These are phyloP conservation scores for Neonectria neomacrospora DNA, from an alignment of 2,329 filamentous ascomycete genomes.

Conservation along the genomic window DNA sequence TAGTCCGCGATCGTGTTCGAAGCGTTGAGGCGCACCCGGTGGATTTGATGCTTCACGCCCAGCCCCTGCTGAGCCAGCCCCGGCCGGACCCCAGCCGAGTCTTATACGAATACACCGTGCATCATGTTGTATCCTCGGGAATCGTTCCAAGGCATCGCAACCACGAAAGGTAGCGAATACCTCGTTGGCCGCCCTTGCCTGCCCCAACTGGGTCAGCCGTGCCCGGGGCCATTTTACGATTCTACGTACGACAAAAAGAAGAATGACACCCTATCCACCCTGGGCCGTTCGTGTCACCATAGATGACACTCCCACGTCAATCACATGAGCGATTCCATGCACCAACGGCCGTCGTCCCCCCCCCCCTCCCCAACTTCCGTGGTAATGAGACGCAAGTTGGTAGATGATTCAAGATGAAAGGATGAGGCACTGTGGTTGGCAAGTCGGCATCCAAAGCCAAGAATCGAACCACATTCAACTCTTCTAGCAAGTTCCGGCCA, in stretches of 20 bases:
- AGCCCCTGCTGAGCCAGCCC: constrained; percentile 19
- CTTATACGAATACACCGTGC: constrained; percentile 19
- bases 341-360: constrained; percentile 26
- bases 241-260: constrained; percentile 36
- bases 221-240: constrained; percentile 24
- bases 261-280: constrained; percentile 39
- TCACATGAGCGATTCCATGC: constrained; percentile 43
- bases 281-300: constrained; percentile 41
- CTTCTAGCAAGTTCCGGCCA: constrained; percentile 27
- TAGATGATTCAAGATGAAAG: constrained; percentile 37
- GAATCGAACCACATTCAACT: constrained; percentile 37
- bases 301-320: constrained; percentile 40
- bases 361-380: constrained; percentile 18
- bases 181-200: constrained; percentile 11
- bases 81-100: constrained; percentile 19
- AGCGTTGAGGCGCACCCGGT: constrained; percentile 21
- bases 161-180: constrained; percentile 37
- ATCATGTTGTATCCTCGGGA: constrained; percentile 33
- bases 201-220: not conserved
- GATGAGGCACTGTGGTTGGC: constrained; percentile 27
- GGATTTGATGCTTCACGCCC: constrained; percentile 16
- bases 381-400: constrained; percentile 24
- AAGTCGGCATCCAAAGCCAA: constrained; percentile 29
- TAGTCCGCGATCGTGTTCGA: constrained; percentile 27
- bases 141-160: constrained; percentile 26